Conservation (phyloP, 208 protist genomes). For the Trypanosomatidae sp. region DNA sequence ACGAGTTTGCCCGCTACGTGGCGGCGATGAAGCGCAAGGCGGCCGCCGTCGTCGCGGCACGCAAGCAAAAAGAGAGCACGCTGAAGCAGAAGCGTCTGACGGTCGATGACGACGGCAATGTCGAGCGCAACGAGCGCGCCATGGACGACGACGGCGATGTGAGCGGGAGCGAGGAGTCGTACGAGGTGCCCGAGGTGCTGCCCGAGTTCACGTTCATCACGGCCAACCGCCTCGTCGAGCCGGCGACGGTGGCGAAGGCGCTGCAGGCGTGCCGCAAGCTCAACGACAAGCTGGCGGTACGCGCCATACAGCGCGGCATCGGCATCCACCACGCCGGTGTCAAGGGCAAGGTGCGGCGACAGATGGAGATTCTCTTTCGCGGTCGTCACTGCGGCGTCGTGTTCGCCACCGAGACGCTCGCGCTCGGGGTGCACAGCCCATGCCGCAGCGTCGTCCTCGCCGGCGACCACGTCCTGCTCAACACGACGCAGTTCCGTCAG, state of each 20-base stretch:
- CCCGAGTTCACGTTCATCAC: slow-evolving; percentile 82
- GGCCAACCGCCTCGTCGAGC: slow-evolving; percentile 30
- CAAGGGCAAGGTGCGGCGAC: slow-evolving; percentile 69
- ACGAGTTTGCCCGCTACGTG: slow-evolving; percentile 79
- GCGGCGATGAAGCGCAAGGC: slow-evolving; percentile 45
- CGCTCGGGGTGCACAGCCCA: slow-evolving; percentile 94
- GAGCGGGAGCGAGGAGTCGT: slow-evolving; percentile 38
- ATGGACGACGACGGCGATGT: slow-evolving; percentile 18
- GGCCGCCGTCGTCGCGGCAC: slow-evolving; percentile 31
- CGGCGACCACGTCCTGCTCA: slow-evolving; percentile 86
- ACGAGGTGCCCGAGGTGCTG: slow-evolving; percentile 64
- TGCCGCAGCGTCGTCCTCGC: slow-evolving; percentile 91
- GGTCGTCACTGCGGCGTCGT: slow-evolving; percentile 80
- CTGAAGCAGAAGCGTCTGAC: slow-evolving; percentile 64
- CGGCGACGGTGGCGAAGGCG: slow-evolving; percentile 17
- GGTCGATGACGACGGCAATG: slow-evolving; percentile 60
- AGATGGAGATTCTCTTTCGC: slow-evolving; percentile 91
- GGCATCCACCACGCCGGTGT: slow-evolving; percentile 90
- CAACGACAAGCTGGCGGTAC: slow-evolving; percentile 49
- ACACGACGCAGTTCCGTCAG: slow-evolving; percentile 90
- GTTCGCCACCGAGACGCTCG: slow-evolving; percentile 89
- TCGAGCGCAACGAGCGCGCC: slow-evolving; percentile 30
- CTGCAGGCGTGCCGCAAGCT: slow-evolving; percentile 56
- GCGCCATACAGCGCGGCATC: slow-evolving; percentile 77
- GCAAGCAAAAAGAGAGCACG: slow-evolving; percentile 54